Base-by-base conservation (phyloP, 192 early-diverging fungal genomes). In the Mortierella hygrophila region DNA sequence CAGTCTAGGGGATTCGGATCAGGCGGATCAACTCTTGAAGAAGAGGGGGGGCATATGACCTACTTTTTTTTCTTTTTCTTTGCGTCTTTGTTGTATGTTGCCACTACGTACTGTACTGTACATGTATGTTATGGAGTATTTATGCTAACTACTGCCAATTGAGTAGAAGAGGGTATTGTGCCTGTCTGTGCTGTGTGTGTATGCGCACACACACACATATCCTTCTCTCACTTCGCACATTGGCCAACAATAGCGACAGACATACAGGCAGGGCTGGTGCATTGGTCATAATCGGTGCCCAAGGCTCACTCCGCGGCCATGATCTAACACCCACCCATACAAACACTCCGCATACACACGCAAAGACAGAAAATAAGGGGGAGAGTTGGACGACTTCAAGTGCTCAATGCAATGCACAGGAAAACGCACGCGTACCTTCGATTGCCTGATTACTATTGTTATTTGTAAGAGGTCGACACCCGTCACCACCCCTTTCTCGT, bases 141-240 rank as follows among this genome's bases (percentile, higher is more conserved):
- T 52, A 52, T 20, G 18, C 0, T 20, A 52, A 52, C 4, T 52
- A 52, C 49, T 13, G 16, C 49, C 49, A 52, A 52, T 52, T 52
- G 49, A 52, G 18, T 52, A 40, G 38, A 40, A 15, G 13, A 10
- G 1, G 13, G 49, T 16, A 52, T 52, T 32, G 29, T 65, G 60
- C 11, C 29, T 65, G 60, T 65, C 60, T 65, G 60, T 65, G 60
- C 60, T 65, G 60, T 65, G 60, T 65, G 26, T 29, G 26, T 46
- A 46, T 46, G 44, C 18, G 49, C 16, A 52, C 49, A 18, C 60
- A 29, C 60, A 29, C 60, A 29, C 11, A 13, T 10, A 32, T 65
- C 49, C 49, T 40, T 40, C 15, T 52, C 5, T 21, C 4, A 52
- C 49, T 52, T 52, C 49, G 49, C 49, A 52, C 49, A 52, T 52